phyloP scores from a whole-genome alignment of 1,139 yeast species.

The Ashbya aceris region DNA sequence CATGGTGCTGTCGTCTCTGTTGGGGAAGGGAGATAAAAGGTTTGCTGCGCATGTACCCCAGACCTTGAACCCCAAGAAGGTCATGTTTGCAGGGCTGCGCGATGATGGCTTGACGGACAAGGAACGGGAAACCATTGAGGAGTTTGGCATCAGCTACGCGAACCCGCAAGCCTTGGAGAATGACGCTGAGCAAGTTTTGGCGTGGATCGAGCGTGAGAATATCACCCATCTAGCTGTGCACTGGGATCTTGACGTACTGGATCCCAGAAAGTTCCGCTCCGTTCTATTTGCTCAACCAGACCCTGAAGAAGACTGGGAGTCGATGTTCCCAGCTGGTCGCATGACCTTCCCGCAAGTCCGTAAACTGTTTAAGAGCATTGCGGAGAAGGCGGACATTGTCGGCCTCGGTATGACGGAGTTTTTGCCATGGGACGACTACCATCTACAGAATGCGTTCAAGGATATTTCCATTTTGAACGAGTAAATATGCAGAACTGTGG shows the following conservation, averaged over 20 bases:
- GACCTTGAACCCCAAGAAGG: background rate
- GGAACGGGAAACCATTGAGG: background rate
- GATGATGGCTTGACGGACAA: conserved; percentile 3
- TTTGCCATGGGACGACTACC: conserved; percentile 3
- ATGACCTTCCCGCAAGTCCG: background rate
- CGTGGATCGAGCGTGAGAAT: conserved; percentile 2
- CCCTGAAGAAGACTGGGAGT: background rate
- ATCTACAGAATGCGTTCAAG: conserved; percentile 1
- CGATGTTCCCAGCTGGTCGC: background rate
- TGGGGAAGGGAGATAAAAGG: conserved; percentile 2
- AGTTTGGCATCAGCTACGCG: conserved; percentile 1
- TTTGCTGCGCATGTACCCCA: background rate
- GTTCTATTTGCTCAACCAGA: conserved; percentile 1
- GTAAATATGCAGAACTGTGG: too few relatives aligned
- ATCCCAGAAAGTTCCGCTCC: conserved; percentile 1
- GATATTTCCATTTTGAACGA: conserved; percentile 1
- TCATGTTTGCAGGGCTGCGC: conserved; percentile 2
- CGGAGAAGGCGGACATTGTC: conserved; percentile 1
- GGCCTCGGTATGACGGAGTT: conserved; percentile 3
- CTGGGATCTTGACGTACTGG: conserved; percentile 3
- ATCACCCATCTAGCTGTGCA: conserved; percentile 3
- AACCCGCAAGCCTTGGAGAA: background rate
- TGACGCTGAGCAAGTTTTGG: background rate
- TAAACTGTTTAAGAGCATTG: background rate
- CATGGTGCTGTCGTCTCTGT: background rate